Base-by-base conservation (phyloP, 257 asterid species). In the Leptodermis oblonga region DNA sequence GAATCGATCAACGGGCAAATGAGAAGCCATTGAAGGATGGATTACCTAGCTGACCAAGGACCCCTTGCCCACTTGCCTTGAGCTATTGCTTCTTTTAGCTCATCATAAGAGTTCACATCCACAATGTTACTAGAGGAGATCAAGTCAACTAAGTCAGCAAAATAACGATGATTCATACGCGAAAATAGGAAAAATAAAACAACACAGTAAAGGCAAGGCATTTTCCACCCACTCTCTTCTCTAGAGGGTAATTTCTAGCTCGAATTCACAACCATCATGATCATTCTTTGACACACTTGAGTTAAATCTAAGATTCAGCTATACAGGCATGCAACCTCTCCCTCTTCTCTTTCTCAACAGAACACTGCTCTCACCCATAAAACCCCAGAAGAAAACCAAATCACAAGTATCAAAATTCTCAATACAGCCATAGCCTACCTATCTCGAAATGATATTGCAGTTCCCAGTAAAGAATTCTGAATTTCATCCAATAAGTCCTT, bases 21-120 rank as follows among this genome's bases (percentile, higher is more conserved):
- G n/a, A 36, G 22, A 61, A 9, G 45, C 6, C 11, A 6, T 23
- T 28, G 9, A 65, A 45, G 42, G 54, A 22, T 76, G 42, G 54
- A 22, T 76, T 69, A 91, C 99, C 99, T 90, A 77, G 96, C 98
- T 59, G 97, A 88, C 98, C 98, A 95, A 75, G 99, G 98, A 55
- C 98, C 99, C 78, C 99, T 85, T 22, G 98, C 99, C 98, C 99
- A 95, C 81, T 88, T 95, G 62, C 98, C 99, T 76, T 85, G 80
- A 67, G 88, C 85, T 74, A 95, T 88, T 64, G 89, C 99, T 72
- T 92, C 97, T 84, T 89, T 89, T 56, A 95, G 96, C 84, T 95
- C 99, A 42, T 76, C 45, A 59, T 94, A 94, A 18, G 98, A 87
- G 75, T 77, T 73, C 62, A 94, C 95, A n/a, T 89, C 99, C 74